phyloP scores from a whole-genome alignment of 1,139 yeast genomes.

The Kluyveromyces sp. region DNA sequence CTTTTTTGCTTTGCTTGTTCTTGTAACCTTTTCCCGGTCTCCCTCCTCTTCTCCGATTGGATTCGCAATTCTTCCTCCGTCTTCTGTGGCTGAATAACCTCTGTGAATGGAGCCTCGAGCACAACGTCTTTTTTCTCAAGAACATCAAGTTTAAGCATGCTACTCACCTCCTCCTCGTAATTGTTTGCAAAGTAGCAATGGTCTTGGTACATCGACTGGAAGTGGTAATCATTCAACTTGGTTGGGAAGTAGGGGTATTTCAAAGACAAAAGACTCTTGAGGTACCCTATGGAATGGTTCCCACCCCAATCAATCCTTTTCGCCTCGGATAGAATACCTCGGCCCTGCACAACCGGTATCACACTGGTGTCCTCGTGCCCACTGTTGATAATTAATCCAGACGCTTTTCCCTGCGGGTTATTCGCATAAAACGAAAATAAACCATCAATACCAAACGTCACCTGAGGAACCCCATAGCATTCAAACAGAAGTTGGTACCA shows the following conservation, averaged over 20 bases:
- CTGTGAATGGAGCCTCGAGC: conserved; percentile 75
- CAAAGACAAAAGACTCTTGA: conserved; percentile 57
- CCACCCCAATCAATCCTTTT: conserved; percentile 95
- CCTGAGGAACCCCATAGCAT: conserved; percentile 63
- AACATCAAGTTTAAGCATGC: conserved; percentile 51
- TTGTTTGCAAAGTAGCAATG: conserved; percentile 70
- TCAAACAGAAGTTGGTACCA: conserved; percentile 82
- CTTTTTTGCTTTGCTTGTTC: conserved; percentile 88
- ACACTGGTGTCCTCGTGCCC: conserved; percentile 80
- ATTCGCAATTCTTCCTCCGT: conserved; percentile 73
- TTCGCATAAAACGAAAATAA: conserved; percentile 64
- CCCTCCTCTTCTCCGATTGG: conserved; percentile 74
- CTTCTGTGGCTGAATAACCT: conserved; percentile 57
- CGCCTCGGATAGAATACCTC: conserved; percentile 57
- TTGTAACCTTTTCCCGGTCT: conserved; percentile 81
- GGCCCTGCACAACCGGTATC: conserved; percentile 68
- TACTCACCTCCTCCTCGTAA: conserved; percentile 56
- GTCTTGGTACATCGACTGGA: conserved; percentile 60
- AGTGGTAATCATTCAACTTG: conserved; percentile 55
- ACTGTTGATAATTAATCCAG: conserved; percentile 70
- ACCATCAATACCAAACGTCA: conserved; percentile 75
- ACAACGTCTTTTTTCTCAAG: conserved; percentile 65
- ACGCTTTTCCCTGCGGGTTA: conserved; percentile 32
- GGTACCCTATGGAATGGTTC: conserved; percentile 54
- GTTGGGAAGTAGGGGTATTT: conserved; percentile 92